Evolutionary conservation across 2,329 filamentous ascomycete genomes (phyloP).

Genomic region (Endoconidiophora polonica): DNA sequence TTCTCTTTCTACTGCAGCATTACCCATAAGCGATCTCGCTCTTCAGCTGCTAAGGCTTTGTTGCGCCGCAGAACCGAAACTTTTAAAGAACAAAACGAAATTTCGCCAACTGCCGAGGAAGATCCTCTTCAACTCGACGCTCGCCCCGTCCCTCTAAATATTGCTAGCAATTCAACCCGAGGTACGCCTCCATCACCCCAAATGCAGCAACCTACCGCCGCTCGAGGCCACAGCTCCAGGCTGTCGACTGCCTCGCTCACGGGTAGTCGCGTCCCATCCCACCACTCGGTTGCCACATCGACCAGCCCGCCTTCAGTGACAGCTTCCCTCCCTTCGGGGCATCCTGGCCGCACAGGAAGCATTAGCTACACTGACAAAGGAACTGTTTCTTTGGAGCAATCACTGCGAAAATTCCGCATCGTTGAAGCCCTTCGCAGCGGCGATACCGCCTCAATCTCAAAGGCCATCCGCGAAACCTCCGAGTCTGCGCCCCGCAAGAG

Average conservation of each 20-base stretch:
- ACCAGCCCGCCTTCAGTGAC: slow-evolving; percentile 20
- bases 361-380: slow-evolving; percentile 24
- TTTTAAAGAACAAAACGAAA: slow-evolving; percentile 6
- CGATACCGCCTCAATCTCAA: slow-evolving; percentile 79
- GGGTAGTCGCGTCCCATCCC: slow-evolving; percentile 26
- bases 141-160: slow-evolving; percentile 5
- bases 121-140: slow-evolving; percentile 3
- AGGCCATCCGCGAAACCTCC: slow-evolving; percentile 55
- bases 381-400: slow-evolving; percentile 60
- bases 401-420: slow-evolving; percentile 81
- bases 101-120: slow-evolving; percentile 6
- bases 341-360: slow-evolving; percentile 13
- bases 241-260: slow-evolving; percentile 28
- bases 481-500: slow-evolving; percentile 36
- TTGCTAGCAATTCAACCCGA: slow-evolving; percentile 4
- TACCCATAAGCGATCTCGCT: slow-evolving; percentile 11
- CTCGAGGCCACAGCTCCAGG: slow-evolving; percentile 29
- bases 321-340: slow-evolving; percentile 13
- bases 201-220: slow-evolving; percentile 8
- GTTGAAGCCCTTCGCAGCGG: slow-evolving; percentile 85
- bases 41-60: slow-evolving; percentile 10
- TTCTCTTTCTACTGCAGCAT: background rate
- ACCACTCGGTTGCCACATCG: slow-evolving; percentile 18
- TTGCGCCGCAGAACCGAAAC: slow-evolving; percentile 7
- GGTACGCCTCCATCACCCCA: slow-evolving; percentile 1